A percentile compares a stretch with the other conserved stretches of the same genome.
These are phyloP conservation scores for Tylopilus felleus DNA, from an alignment of 768 basidiomycete genomes.

Conservation along the genomic window DNA sequence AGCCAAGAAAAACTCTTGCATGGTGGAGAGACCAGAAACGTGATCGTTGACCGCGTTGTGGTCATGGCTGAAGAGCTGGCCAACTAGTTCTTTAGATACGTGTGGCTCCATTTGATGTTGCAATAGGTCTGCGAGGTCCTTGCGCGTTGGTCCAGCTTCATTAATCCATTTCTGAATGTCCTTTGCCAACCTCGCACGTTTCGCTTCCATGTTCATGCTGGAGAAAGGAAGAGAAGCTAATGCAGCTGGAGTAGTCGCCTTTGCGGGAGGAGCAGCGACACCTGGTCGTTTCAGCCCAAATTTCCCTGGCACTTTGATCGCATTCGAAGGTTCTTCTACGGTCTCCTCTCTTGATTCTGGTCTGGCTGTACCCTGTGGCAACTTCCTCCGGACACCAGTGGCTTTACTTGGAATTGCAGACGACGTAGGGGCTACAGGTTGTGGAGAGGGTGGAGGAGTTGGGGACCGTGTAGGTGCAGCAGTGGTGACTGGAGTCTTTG, in stretches of 20 bases:
- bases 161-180: slow-evolving; percentile 83
- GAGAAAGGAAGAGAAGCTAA: slow-evolving; percentile 35
- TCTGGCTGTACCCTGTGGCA: slow-evolving; percentile 56
- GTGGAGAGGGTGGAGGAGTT: slow-evolving; percentile 46
- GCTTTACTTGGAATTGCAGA: slow-evolving; percentile 40
- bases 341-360: slow-evolving; percentile 44
- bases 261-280: slow-evolving; percentile 28
- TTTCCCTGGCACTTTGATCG: slow-evolving; percentile 36
- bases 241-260: slow-evolving; percentile 32
- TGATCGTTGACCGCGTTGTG: slow-evolving; percentile 95
- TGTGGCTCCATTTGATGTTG: slow-evolving; percentile 91
- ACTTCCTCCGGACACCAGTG: slow-evolving; percentile 66
- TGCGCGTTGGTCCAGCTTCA: slow-evolving; percentile 76
- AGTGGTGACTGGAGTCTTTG: slow-evolving; percentile 22
- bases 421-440: slow-evolving; percentile 34
- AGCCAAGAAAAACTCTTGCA: slow-evolving; percentile 72
- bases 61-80: slow-evolving; percentile 88
- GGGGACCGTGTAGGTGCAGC: slow-evolving; percentile 26
- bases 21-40: slow-evolving; percentile 65
- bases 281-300: slow-evolving; percentile 46
- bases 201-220: slow-evolving; percentile 40
- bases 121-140: slow-evolving; percentile 82
- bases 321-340: slow-evolving; percentile 32
- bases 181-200: slow-evolving; percentile 64
- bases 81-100: slow-evolving; percentile 68